Evolutionary conservation across 2,329 filamentous ascomycete species (phyloP).

Genomic region (Talaromyces marneffei): DNA sequence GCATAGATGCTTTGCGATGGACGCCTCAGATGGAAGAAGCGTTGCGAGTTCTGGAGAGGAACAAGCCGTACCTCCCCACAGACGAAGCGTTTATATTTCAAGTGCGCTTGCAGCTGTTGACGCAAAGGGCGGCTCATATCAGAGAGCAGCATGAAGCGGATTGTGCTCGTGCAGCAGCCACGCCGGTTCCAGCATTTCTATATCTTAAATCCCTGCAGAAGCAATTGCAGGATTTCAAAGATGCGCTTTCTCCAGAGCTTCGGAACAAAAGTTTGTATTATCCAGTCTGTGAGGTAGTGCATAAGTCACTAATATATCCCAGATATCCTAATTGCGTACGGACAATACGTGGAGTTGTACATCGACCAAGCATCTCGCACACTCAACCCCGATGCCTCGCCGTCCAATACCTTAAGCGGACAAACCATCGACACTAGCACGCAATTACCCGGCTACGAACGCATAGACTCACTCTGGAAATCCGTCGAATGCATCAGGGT

Average conservation of each 20-base stretch:
- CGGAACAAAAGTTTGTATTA: conserved; percentile 15
- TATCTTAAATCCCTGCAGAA: conserved; percentile 28
- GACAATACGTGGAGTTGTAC: conserved; percentile 25
- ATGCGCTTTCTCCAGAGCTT: conserved; percentile 22
- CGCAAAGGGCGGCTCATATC: conserved; percentile 26
- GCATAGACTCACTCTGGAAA: conserved; percentile 30
- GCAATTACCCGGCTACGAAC: conserved; percentile 24
- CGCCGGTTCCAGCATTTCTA: conserved; percentile 14
- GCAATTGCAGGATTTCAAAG: conserved; percentile 29
- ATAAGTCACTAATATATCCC: neutral
- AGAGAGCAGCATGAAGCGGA: conserved; percentile 27
- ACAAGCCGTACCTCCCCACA: conserved; percentile 20
- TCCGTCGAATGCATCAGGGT: conserved; percentile 31
- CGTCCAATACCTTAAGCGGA: neutral
- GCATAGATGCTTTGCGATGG: conserved; percentile 33
- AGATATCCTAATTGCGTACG: conserved; percentile 26
- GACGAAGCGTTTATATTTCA: conserved; percentile 32
- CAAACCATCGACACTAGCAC: conserved; percentile 8
- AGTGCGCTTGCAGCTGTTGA: conserved; percentile 34
- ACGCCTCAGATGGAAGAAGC: conserved; percentile 37
- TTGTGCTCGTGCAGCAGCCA: conserved; percentile 3
- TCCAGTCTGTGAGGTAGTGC: neutral
- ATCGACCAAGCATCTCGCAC: conserved; percentile 26
- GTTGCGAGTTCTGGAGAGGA: conserved; percentile 25
- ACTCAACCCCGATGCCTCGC: conserved; percentile 18